Evolutionary conservation across 2,329 filamentous ascomycete species (phyloP), one percentile per base, ranked within the genome.

Genomic region (Colletotrichum sansevieriae): DNA sequence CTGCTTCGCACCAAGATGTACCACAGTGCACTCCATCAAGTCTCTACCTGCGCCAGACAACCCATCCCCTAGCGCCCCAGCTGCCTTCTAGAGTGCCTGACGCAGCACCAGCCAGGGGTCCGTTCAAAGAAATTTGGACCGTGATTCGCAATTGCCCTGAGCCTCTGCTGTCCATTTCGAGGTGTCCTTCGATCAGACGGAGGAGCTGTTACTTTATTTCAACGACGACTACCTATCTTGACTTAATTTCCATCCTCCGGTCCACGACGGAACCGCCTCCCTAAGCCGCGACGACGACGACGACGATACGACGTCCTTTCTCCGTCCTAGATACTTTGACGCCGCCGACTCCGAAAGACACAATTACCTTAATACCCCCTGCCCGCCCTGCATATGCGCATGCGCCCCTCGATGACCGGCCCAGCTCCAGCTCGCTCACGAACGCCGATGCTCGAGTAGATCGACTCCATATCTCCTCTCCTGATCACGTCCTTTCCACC

Each of bases 81-180:
- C n/a, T 56, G 25, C 54, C 20, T 33, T 35, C 37, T 43, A n/a
- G 49, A 52, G 25, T n/a, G 10, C 13, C 49, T 33, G 49, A 29
- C 8, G 22, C 25, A 52, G 49, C 49, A 52, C 49, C 49, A 33
- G 18, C 22, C 29, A 12, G 20, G n/a, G 18, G 43, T 59, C 52
- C 60, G 65, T 61, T 43, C 61, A 58, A 69, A 66, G 60, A 71
- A 71, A 71, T 71, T 70, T 66, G 61, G 69, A 58, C 65, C 65
- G 65, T 68, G 55, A 68, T 49, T 68, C 65, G 65, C 65, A 62
- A 68, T 49, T 68, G 52, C 61, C 44, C 39, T 39, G 37, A 39
- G 37, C 52, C 39, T 55, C 49, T 66, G 55, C 66, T 69, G 66
- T 55, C 63, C 66, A 69, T 57, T 61, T 69, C 56, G 47, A 64